phyloP scores from a whole-genome alignment of 352 stramenopile species.

The Pythium rhizo-oryzae region DNA sequence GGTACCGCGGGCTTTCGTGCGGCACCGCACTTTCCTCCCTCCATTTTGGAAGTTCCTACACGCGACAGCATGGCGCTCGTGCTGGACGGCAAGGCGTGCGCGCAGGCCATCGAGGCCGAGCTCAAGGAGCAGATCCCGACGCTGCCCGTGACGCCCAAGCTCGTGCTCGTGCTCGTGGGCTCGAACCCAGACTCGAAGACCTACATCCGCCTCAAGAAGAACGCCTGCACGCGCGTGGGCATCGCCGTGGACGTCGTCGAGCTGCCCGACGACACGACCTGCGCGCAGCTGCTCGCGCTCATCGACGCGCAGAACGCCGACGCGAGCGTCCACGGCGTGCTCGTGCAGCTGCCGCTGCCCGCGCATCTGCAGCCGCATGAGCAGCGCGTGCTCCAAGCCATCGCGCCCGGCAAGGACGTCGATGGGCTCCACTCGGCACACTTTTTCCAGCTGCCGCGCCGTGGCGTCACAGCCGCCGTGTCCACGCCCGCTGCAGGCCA shows the following conservation, averaged over 20 bases:
- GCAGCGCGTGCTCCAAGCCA: slow-evolving; percentile 89
- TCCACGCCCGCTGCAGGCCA: too few relatives aligned
- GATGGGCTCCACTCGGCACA: slow-evolving; percentile 99
- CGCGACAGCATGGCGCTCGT: slow-evolving; percentile 37
- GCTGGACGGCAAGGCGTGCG: slow-evolving; percentile 87
- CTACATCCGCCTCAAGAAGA: slow-evolving; percentile 99
- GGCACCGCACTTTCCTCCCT: slow-evolving; percentile 1
- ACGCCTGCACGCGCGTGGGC: slow-evolving; percentile 94
- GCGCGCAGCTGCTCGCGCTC: slow-evolving; percentile 55
- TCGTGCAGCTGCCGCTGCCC: slow-evolving; percentile 92
- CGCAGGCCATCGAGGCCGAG: slow-evolving; percentile 84
- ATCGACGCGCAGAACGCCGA: slow-evolving; percentile 89
- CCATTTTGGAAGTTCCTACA: not conserved
- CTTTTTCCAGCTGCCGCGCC: slow-evolving; percentile 87
- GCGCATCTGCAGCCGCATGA: slow-evolving; percentile 75
- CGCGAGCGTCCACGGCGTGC: slow-evolving; percentile 92
- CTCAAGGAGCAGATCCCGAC: slow-evolving; percentile 68
- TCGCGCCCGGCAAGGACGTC: slow-evolving; percentile 96
- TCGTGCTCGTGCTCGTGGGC: slow-evolving; percentile 97
- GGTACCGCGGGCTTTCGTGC: slow-evolving; percentile 1
- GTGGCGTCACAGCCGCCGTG: not conserved
- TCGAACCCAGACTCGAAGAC: slow-evolving; percentile 92
- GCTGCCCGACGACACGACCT: slow-evolving; percentile 44
- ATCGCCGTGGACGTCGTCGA: slow-evolving; percentile 87
- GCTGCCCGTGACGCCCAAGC: slow-evolving; percentile 62